Evolutionary conservation across 805 yeast species (phyloP).

Genomic region (Torulaspora microellipsoides): DNA sequence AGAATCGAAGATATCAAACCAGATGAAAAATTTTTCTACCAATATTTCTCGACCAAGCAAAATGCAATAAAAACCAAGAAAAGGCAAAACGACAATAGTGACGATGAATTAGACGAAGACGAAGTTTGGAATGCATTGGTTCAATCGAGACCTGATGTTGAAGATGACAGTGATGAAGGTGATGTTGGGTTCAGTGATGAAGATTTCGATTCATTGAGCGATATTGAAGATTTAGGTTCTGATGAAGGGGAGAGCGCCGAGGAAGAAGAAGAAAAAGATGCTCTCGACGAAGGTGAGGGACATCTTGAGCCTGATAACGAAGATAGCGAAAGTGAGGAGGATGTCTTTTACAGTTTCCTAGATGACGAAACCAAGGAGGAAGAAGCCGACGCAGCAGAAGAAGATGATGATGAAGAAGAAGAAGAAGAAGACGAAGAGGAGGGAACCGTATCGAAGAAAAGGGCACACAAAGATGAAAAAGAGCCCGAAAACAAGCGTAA

Average conservation of each 20-base stretch:
- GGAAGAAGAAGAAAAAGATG: constrained; percentile 29
- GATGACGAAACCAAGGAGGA: constrained; percentile 36
- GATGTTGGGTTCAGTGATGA: constrained; percentile 43
- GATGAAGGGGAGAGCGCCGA: constrained; percentile 33
- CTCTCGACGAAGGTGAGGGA: constrained; percentile 19
- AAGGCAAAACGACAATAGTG: constrained; percentile 36
- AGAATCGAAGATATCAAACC: constrained; percentile 66
- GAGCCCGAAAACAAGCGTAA: constrained; percentile 18
- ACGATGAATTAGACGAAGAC: constrained; percentile 55
- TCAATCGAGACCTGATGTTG: constrained; percentile 68
- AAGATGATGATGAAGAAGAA: constrained; percentile 25
- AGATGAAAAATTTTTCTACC: constrained; percentile 83
- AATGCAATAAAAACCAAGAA: constrained; percentile 32
- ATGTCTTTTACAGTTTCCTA: constrained; percentile 28
- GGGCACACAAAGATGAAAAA: constrained; percentile 23
- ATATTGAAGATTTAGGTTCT: constrained; percentile 28
- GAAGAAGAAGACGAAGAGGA: constrained; percentile 25
- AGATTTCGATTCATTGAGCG: constrained; percentile 29
- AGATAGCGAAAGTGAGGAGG: constrained; percentile 38
- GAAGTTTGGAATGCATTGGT: constrained; percentile 81
- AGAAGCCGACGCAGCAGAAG: constrained; percentile 36
- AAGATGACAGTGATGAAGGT: constrained; percentile 40
- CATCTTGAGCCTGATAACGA: constrained; percentile 20
- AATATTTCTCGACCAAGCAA: constrained; percentile 68
- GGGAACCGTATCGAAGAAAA: constrained; percentile 13